Percentiles rank a stretch among this genome's conserved stretches.
Evolutionary conservation across 2,329 filamentous ascomycete species (phyloP).

Genomic region (Apiospora pterosperma): DNA sequence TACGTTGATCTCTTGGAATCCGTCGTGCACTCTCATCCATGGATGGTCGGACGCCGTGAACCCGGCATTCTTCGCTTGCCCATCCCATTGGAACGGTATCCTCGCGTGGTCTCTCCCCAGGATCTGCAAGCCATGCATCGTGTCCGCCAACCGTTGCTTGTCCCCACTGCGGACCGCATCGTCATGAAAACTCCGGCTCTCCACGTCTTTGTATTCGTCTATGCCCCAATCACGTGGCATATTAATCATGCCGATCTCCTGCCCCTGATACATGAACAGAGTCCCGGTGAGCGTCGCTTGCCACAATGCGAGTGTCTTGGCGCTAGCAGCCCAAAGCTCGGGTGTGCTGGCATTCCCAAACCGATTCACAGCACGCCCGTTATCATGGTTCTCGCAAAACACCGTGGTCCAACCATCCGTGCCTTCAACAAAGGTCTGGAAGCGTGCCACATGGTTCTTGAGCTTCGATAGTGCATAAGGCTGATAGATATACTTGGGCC

Average conservation of each 20-base stretch:
- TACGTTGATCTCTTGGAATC: conserved; percentile 55
- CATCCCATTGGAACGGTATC: conserved; percentile 65
- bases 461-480: conserved; percentile 42
- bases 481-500: conserved; percentile 47
- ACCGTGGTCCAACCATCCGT: conserved; percentile 56
- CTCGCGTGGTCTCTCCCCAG: conserved; percentile 62
- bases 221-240: conserved; percentile 48
- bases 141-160: conserved; percentile 36
- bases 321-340: conserved; percentile 38
- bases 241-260: conserved; percentile 61
- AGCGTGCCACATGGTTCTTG: conserved; percentile 40
- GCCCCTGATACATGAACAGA: conserved; percentile 57
- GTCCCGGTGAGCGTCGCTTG: conserved; percentile 49
- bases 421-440: conserved; percentile 46
- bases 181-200: conserved; percentile 48
- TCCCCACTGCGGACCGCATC: conserved; percentile 36
- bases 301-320: conserved; percentile 52
- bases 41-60: conserved; percentile 52
- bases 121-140: conserved; percentile 49
- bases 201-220: conserved; percentile 52
- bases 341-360: conserved; percentile 46
- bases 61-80: conserved; percentile 50
- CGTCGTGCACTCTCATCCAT: conserved; percentile 67
- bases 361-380: conserved; percentile 53
- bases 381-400: conserved; percentile 64